These are phyloP conservation scores for Mentha longifolia DNA, from an alignment of 257 asterid species.

Conservation along the genomic window DNA sequence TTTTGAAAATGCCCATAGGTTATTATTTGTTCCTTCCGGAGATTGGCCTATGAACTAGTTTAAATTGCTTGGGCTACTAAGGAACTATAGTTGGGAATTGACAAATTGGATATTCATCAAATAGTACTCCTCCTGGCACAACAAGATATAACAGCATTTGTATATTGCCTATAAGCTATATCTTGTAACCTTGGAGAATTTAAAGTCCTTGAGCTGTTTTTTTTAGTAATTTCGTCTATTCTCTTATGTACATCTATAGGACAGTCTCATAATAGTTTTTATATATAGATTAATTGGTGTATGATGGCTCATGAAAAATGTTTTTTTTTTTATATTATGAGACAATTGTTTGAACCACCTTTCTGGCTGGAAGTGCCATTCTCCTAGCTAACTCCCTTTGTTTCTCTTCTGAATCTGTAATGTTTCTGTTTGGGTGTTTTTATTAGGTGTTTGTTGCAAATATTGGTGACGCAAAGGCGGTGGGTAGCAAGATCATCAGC, in stretches of 20 bases:
- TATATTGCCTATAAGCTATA: too few species aligned
- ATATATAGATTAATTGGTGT: conserved; percentile 6
- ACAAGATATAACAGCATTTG: too few species aligned
- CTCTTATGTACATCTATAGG: neutral
- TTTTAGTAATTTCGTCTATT: neutral
- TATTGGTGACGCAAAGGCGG: conserved; percentile 90
- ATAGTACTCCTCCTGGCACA: too few species aligned
- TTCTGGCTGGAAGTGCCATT: neutral
- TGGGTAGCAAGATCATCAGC: conserved; percentile 76
- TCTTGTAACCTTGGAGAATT: too few species aligned
- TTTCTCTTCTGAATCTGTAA: conserved; percentile 18
- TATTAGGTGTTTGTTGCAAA: conserved; percentile 88
- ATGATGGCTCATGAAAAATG: conserved; percentile 6
- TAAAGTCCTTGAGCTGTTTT: neutral
- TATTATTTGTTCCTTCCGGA: too few species aligned
- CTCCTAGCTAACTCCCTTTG: neutral
- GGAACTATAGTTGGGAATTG: too few species aligned
- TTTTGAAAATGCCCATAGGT: too few species aligned
- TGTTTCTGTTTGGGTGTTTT: conserved; percentile 17
- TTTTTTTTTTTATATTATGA: neutral
- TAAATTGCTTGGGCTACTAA: too few species aligned
- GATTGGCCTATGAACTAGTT: too few species aligned
- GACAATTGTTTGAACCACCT: conserved; percentile 2
- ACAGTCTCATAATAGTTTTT: neutral
- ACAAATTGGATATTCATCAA: too few species aligned